Evolutionary conservation across 129 eudicot species (phyloP).

Genomic region (Arctium lappa): DNA sequence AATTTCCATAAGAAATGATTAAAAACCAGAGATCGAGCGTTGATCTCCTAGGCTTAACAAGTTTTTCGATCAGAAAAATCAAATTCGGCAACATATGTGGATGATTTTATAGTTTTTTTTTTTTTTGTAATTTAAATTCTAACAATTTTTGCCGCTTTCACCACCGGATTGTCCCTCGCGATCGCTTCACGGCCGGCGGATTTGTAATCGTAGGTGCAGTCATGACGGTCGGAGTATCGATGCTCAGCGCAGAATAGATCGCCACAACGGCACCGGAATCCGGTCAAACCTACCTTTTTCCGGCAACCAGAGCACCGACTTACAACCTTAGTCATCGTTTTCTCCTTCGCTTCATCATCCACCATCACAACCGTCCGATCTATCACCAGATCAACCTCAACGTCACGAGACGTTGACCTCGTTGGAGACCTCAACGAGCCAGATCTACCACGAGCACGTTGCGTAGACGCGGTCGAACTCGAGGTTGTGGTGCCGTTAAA

Average conservation of each 20-base stretch:
- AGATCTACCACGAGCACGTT: constrained; percentile 50
- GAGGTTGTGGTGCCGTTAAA: constrained; percentile 44
- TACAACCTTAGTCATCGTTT: constrained; percentile 42
- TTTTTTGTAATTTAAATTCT: constrained; percentile 32
- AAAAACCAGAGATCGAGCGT: constrained; percentile 14
- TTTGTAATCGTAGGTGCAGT: constrained; percentile 69
- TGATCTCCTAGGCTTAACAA: not conserved
- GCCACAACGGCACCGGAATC: constrained; percentile 80
- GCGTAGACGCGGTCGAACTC: constrained; percentile 22
- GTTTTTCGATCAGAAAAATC: constrained; percentile 11
- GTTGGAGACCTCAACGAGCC: constrained; percentile 35
- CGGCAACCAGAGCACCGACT: constrained; percentile 73
- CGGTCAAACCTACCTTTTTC: constrained; percentile 68
- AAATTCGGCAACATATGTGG: constrained; percentile 2
- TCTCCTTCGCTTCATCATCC: constrained; percentile 12
- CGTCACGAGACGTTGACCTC: constrained; percentile 27
- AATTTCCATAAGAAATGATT: not conserved
- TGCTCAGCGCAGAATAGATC: constrained; percentile 73
- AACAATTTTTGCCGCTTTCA: constrained; percentile 73
- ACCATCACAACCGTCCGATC: constrained; percentile 20
- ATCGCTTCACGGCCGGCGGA: constrained; percentile 69
- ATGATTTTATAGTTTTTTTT: not conserved
- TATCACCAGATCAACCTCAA: constrained; percentile 2
- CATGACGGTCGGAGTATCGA: constrained; percentile 80
- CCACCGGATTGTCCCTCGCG: constrained; percentile 85